Conservation (phyloP, 768 basidiomycete species). For the Rhizopogon rudus region DNA sequence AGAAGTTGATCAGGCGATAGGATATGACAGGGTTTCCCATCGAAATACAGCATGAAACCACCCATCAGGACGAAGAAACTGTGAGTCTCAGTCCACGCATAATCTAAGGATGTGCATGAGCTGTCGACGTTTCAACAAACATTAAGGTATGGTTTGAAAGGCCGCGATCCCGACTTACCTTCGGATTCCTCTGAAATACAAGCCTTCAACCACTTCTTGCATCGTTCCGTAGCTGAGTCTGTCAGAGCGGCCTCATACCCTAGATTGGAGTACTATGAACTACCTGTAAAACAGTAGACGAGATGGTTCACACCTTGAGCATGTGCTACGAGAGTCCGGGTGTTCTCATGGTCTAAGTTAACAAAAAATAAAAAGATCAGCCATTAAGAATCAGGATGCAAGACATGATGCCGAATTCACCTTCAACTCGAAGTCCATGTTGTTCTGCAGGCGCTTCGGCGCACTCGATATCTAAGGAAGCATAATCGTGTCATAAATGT, state of each 20-base stretch:
- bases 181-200: neutral
- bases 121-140: neutral
- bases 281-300: neutral
- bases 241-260: no score
- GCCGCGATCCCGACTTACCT: neutral
- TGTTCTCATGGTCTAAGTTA: neutral
- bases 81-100: constrained; percentile 7
- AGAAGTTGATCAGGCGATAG: neutral
- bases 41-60: constrained; percentile 13
- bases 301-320: neutral
- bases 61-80: constrained; percentile 17
- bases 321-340: neutral
- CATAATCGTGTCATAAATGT: neutral
- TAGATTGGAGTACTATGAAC: neutral
- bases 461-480: neutral
- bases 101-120: neutral
- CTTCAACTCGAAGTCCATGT: neutral
- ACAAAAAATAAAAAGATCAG: neutral
- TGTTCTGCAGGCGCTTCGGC: neutral
- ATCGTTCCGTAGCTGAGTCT: neutral
- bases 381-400: neutral
- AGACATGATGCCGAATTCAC: no score
- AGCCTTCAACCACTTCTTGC: neutral
- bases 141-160: neutral
- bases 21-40: neutral